Conservation (phyloP, 2,329 filamentous ascomycete genomes). For the Hortaea sp. region DNA sequence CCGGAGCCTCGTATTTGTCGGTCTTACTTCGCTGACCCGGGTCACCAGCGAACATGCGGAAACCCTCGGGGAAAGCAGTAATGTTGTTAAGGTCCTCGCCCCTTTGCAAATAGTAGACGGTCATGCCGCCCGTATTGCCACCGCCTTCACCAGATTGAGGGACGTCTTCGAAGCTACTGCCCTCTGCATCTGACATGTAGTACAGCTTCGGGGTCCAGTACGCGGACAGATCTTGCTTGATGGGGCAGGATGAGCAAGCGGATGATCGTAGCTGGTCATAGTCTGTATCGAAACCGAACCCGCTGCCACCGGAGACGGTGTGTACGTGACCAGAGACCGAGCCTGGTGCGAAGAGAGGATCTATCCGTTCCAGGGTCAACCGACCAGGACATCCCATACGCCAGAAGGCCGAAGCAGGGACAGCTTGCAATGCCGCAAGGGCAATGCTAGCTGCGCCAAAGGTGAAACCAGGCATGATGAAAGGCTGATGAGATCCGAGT, state of each 20-base stretch:
- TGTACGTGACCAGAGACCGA: slow-evolving; percentile 53
- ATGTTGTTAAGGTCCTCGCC: slow-evolving; percentile 53
- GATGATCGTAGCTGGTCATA: slow-evolving; percentile 51
- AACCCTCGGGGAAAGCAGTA: slow-evolving; percentile 57
- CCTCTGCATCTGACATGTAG: slow-evolving; percentile 52
- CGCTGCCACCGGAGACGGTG: slow-evolving; percentile 60
- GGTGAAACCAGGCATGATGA: slow-evolving; percentile 3
- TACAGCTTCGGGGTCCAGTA: slow-evolving; percentile 70
- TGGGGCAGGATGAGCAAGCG: slow-evolving; percentile 57
- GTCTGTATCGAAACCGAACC: slow-evolving; percentile 52
- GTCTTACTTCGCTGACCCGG: slow-evolving; percentile 48
- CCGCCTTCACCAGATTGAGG: slow-evolving; percentile 42
- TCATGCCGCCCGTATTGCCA: slow-evolving; percentile 46
- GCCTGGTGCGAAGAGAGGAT: slow-evolving; percentile 60
- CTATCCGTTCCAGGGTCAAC: slow-evolving; percentile 50
- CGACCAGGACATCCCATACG: slow-evolving; percentile 58
- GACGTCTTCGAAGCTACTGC: slow-evolving; percentile 50
- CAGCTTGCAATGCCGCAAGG: slow-evolving; percentile 24
- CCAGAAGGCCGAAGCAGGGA: slow-evolving; percentile 53
- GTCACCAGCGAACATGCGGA: slow-evolving; percentile 63
- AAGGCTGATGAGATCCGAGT: no score
- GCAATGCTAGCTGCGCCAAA: slow-evolving; percentile 7
- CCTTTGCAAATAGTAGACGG: slow-evolving; percentile 60
- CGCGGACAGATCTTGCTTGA: slow-evolving; percentile 56
- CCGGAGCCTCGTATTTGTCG: slow-evolving; percentile 35